Evolutionary conservation across 1,284 basidiomycete genomes (phyloP), one percentile per base, ranked within the genome.

Genomic region (Leccinum solheimii): DNA sequence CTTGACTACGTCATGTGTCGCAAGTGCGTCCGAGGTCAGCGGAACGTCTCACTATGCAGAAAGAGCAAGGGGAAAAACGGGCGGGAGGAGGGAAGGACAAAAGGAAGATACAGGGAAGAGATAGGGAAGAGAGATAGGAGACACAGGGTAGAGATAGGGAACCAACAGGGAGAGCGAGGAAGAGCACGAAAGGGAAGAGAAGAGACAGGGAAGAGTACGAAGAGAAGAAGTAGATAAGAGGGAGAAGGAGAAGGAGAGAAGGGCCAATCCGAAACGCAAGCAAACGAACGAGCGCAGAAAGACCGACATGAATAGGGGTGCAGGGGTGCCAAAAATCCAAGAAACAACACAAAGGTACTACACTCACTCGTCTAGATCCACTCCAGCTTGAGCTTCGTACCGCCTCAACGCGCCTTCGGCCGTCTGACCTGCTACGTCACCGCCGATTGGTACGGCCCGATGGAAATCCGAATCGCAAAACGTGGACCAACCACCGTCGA

Each of bases 401-500:
- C 72, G 77, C 40, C 76, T 70, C 45, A 86, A 68, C 4, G 85
- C 81, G 45, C 81, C 83, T 69, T 91, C 87, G 9, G 85, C 86
- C 0, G 87, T 86, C 62, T 87, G 74, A 3, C 90, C 91, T 1
- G 90, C 91, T 67, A 87, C 90, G 69, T 94, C 91, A 0, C 92
- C 92, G 0, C 91, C 92, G 0, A 82, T 84, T 1, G 92, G 90
- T 52, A 77, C 84, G 6, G 88, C 78, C n/a, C 73, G 78, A 38
- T 81, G 71, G 63, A 94, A 90, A 49, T 85, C 78, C 1, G 83
- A 81, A 72, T 94, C 91, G 23, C 90, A 90, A 69, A 94, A 95
- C 3, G 84, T 83, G 16, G 89, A 86, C 62, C 79, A 85, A 3
- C 83, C 81, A 1, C 93, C 92, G 64, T 95, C 93, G 45, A 95